Percentiles rank a stretch among this genome's conserved stretches.
These are phyloP conservation scores for Talaromyces sp. DNA, from an alignment of 2,329 filamentous ascomycete species.

Conservation along the genomic window DNA sequence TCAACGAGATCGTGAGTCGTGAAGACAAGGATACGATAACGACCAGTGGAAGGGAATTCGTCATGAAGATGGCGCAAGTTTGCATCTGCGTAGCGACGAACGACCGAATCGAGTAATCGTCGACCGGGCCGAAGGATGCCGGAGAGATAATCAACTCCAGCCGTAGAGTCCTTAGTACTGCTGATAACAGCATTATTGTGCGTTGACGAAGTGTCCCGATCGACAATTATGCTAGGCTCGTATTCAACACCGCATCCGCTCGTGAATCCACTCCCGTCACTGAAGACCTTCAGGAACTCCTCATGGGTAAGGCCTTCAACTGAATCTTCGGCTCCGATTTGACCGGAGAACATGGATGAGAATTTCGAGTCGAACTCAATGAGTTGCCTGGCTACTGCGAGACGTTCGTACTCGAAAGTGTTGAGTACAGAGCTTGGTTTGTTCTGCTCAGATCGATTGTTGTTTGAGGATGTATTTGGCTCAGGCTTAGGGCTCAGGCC, in stretches of 20 bases:
- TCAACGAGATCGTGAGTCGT: constrained; percentile 32
- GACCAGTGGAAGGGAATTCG: constrained; percentile 34
- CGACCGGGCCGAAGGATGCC: constrained; percentile 34
- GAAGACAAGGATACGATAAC: constrained; percentile 34
- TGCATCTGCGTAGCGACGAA: constrained; percentile 36
- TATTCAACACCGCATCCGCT: constrained; percentile 39
- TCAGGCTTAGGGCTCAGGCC: constrained; percentile 29
- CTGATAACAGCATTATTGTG: neutral
- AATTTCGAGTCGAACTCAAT: constrained; percentile 39
- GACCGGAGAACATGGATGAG: constrained; percentile 38
- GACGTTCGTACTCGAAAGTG: constrained; percentile 35
- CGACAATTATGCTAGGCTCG: constrained; percentile 25
- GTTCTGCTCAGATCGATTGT: neutral
- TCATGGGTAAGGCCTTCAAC: constrained; percentile 28
- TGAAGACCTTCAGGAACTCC: constrained; percentile 34
- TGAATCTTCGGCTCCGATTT: constrained; percentile 27
- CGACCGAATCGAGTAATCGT: constrained; percentile 29
- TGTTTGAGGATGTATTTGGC: neutral
- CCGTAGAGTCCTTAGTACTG: constrained; percentile 21
- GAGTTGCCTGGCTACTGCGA: constrained; percentile 34
- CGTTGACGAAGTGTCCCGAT: constrained; percentile 16
- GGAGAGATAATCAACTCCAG: constrained; percentile 30
- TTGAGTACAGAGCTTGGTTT: constrained; percentile 27
- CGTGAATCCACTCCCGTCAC: constrained; percentile 34
- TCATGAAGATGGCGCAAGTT: constrained; percentile 33